Conservation (phyloP, 352 stramenopile species). For the Pythium aquatile region DNA sequence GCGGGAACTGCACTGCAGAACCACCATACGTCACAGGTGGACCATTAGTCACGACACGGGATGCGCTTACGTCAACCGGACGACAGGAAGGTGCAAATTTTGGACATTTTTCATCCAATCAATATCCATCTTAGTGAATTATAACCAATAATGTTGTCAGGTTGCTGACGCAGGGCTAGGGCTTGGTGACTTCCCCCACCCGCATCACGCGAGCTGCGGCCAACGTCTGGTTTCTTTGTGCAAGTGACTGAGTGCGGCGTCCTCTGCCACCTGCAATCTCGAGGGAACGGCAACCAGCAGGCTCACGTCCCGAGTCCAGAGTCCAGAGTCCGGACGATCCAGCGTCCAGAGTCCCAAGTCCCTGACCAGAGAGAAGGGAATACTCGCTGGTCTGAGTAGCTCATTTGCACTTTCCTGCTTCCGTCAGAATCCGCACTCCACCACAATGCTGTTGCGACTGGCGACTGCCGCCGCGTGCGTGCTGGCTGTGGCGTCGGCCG, state of each 20-base stretch:
- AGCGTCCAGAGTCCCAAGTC: background rate
- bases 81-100: background rate
- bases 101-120: background rate
- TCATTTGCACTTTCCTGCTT: background rate
- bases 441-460: constrained; percentile 7
- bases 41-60: background rate
- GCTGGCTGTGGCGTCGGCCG: background rate
- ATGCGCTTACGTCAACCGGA: background rate
- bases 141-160: too few species aligned
- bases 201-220: background rate
- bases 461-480: background rate
- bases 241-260: background rate
- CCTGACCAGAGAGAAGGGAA: background rate
- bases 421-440: background rate
- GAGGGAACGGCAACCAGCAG: background rate
- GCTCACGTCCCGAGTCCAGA: background rate
- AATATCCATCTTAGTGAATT: background rate
- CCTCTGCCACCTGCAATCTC: background rate
- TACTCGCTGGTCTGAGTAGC: background rate
- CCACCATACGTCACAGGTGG: background rate
- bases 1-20: too few species aligned
- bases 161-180: background rate
- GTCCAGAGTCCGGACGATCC: background rate
- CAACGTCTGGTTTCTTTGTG: background rate
- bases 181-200: background rate